These are phyloP conservation scores for Herpetospermum pedunculosum DNA, from an alignment of 306 rosid species.

Conservation along the genomic window DNA sequence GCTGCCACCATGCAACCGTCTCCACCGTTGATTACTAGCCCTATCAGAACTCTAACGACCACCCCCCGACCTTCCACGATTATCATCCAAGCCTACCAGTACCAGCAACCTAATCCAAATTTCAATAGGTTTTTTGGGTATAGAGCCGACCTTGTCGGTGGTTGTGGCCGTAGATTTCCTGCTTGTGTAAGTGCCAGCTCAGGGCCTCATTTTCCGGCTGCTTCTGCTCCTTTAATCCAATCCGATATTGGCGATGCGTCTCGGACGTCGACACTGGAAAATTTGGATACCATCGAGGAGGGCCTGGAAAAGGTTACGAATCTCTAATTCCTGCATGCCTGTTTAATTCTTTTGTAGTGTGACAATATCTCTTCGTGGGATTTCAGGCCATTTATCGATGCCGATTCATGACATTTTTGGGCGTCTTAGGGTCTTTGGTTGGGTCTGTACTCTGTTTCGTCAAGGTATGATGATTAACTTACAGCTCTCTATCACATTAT, in stretches of 20 bases:
- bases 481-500: neutral
- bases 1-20: slow-evolving; percentile 28
- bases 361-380: neutral
- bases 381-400: slow-evolving; percentile 58
- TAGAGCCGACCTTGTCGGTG: slow-evolving; percentile 2
- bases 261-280: slow-evolving; percentile 7
- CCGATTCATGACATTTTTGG: slow-evolving; percentile 62
- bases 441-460: slow-evolving; percentile 72
- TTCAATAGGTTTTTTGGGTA: slow-evolving; percentile 18
- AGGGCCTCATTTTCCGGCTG: slow-evolving; percentile 27
- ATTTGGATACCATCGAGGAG: slow-evolving; percentile 32
- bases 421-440: slow-evolving; percentile 75
- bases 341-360: neutral
- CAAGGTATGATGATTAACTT: slow-evolving; percentile 38
- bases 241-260: slow-evolving; percentile 16
- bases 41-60: slow-evolving; percentile 11
- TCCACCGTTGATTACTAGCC: slow-evolving; percentile 21
- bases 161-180: slow-evolving; percentile 10
- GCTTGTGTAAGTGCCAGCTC: slow-evolving; percentile 24
- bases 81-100: neutral
- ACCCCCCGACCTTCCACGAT: slow-evolving; percentile 1
- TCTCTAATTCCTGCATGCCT: neutral
- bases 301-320: slow-evolving; percentile 42
- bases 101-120: neutral
- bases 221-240: slow-evolving; percentile 13